Conservation (phyloP, 441 rosid genomes). For the Arabidopsis hybrid region DNA sequence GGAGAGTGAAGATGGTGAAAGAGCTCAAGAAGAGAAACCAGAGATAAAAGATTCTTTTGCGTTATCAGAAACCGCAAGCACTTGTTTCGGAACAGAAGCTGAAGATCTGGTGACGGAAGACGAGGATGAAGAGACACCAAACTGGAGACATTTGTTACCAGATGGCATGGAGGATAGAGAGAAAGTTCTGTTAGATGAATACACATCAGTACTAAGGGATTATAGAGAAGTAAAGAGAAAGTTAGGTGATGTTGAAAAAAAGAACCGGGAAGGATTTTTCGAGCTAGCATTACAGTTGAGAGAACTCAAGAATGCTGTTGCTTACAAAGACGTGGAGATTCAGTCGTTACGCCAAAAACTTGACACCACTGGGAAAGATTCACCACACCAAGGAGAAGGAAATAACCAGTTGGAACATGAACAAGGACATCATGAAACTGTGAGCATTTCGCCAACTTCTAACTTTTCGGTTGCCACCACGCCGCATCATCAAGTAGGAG, state of each 20-base stretch:
- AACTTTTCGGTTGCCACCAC: constrained; percentile 47
- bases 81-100: constrained; percentile 46
- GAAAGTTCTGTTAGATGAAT: constrained; percentile 71
- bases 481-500: constrained; percentile 49
- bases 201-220: constrained; percentile 60
- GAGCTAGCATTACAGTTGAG: constrained; percentile 84
- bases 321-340: constrained; percentile 72
- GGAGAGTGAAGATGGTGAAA: constrained; percentile 40
- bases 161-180: constrained; percentile 75
- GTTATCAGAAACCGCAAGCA: constrained; percentile 47
- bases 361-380: constrained; percentile 30
- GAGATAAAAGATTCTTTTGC: constrained; percentile 50
- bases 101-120: constrained; percentile 53
- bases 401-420: constrained; percentile 41
- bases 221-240: constrained; percentile 76
- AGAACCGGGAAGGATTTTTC: constrained; percentile 74
- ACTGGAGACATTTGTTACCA: constrained; percentile 64
- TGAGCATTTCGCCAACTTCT: constrained; percentile 48
- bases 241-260: constrained; percentile 78
- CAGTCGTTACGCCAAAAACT: constrained; percentile 52
- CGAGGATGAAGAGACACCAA: constrained; percentile 55
- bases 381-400: constrained; percentile 43
- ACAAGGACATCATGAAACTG: constrained; percentile 48
- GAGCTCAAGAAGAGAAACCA: constrained; percentile 47
- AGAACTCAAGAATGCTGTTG: constrained; percentile 66